Base-by-base conservation (phyloP, 495 filamentous ascomycete species). In the Talaromyces proteolyticus region DNA sequence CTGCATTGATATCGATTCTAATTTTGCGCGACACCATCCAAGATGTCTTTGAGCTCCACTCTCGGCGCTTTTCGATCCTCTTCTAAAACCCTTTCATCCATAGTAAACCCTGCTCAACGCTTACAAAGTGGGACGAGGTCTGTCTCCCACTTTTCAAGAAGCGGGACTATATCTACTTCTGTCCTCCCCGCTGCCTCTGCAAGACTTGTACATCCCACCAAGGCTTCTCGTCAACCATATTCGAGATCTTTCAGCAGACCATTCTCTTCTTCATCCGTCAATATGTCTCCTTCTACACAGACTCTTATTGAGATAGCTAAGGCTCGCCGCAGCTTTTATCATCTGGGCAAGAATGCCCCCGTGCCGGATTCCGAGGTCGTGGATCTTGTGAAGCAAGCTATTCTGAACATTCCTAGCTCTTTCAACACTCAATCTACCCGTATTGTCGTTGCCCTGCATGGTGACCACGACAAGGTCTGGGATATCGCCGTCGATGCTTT, bases 361-460 rank as follows among this genome's bases (percentile, higher is more conserved):
- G 66, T 78, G 42, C 52, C 74, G 5, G 76, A 81, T 57, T 55
- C 58, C 50, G 66, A 70, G 53, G 68, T 81, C 59, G 67, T 75
- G 49, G 66, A 75, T 44, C 64, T 81, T 41, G 70, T 79, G 55
- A 61, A 69, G 40, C 52, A 68, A 8, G 70, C 74, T 46, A 65
- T 80, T 51, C 59, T 70, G 42, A 63, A 73, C 47, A 62, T 71
- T 19, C 77, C 77, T 50, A 75, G 69, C 52, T 61, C 77, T 6
- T 81, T 79, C 67, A 78, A 81, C 61, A 77, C 74, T 25, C 77
- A 81, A 51, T 75, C 77, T 23, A 74, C 72, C 0, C 73, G 77
- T 12, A 38, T 74, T 16, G 65, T 77, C 12, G 60, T 80, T 1
- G 56, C 79, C 11, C 51, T 80, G 44, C 62, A 70, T 36, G 53